Evolutionary conservation across 2,329 filamentous ascomycete species (phyloP).

Genomic region (Colletotrichum siamense): DNA sequence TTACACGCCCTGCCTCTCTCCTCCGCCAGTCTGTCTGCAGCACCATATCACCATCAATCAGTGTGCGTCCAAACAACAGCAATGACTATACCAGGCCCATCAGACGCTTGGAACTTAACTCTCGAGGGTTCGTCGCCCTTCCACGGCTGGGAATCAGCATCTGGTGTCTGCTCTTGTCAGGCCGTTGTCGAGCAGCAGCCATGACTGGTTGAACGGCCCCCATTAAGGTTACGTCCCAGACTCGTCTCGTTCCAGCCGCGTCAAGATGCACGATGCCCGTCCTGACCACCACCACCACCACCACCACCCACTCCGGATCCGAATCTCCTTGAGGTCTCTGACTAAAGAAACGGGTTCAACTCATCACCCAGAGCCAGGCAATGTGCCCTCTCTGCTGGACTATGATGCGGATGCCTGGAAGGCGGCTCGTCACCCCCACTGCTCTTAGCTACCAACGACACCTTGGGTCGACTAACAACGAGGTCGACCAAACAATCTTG

Average conservation of each 20-base stretch:
- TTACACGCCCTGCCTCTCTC: not conserved
- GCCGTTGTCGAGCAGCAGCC: not conserved
- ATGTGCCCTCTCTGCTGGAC: not conserved
- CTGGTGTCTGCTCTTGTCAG: not conserved
- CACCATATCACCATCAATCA: not conserved
- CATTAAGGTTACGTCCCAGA: slow-evolving; percentile 21
- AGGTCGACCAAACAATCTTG: not conserved
- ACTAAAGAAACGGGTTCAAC: not conserved
- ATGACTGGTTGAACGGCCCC: not conserved
- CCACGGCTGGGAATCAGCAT: not conserved
- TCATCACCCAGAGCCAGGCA: not conserved
- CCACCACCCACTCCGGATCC: not conserved
- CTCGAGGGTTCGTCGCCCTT: not conserved
- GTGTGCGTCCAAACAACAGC: not conserved
- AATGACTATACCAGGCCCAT: not conserved
- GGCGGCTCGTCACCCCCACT: not conserved
- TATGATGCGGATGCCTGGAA: not conserved
- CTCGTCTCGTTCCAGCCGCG: slow-evolving; percentile 20
- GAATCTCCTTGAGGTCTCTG: not conserved
- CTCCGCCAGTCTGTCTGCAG: not conserved
- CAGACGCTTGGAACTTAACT: not conserved
- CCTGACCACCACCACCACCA: not conserved
- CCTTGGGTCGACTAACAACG: not conserved
- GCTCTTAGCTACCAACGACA: not conserved
- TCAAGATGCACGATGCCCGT: slow-evolving; percentile 7